A percentile compares a stretch with the other conserved stretches of the same genome.
These are phyloP conservation scores for Aaosphaeria pasadenensis DNA, from an alignment of 2,329 filamentous ascomycete species.

Conservation along the genomic window DNA sequence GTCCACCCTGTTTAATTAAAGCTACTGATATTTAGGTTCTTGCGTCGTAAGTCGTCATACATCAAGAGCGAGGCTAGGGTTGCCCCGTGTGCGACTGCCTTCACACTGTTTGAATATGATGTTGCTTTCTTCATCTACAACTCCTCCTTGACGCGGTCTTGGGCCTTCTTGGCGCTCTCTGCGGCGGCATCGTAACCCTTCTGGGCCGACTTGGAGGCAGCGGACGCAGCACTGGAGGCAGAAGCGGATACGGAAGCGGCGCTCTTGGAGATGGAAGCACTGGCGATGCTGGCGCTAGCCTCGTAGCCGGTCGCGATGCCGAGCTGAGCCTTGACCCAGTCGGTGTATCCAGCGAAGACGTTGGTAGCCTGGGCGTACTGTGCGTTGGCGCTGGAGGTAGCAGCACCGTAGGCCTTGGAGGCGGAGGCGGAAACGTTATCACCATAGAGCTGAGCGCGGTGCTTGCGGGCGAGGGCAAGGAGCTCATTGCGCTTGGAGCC, in stretches of 20 bases:
- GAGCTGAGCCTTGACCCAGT: slow-evolving; percentile 45
- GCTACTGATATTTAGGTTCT: too few species aligned
- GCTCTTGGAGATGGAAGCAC: slow-evolving; percentile 32
- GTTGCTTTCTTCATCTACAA: slow-evolving; percentile 30
- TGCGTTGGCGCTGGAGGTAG: slow-evolving; percentile 62
- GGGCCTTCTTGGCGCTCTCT: slow-evolving; percentile 29
- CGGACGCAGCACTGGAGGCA: slow-evolving; percentile 13
- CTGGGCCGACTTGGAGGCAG: slow-evolving; percentile 23
- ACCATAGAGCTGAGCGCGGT: slow-evolving; percentile 69
- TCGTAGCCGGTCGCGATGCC: slow-evolving; percentile 41
- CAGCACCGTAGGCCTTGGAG: slow-evolving; percentile 42
- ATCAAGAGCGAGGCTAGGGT: too few species aligned
- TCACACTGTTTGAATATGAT: too few species aligned
- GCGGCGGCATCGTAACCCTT: slow-evolving; percentile 31
- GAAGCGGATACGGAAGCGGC: slow-evolving; percentile 21
- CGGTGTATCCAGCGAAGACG: slow-evolving; percentile 35
- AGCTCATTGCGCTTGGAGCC: slow-evolving; percentile 89
- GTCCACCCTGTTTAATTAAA: too few species aligned
- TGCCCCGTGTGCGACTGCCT: too few species aligned
- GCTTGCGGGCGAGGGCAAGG: slow-evolving; percentile 82
- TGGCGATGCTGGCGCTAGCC: slow-evolving; percentile 29
- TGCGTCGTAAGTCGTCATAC: too few species aligned
- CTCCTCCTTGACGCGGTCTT: slow-evolving; percentile 42
- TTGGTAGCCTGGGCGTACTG: slow-evolving; percentile 68
- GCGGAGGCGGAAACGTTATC: slow-evolving; percentile 53